Evolutionary conservation across 768 basidiomycete species (phyloP).

Genomic region (Lactarius sp.): DNA sequence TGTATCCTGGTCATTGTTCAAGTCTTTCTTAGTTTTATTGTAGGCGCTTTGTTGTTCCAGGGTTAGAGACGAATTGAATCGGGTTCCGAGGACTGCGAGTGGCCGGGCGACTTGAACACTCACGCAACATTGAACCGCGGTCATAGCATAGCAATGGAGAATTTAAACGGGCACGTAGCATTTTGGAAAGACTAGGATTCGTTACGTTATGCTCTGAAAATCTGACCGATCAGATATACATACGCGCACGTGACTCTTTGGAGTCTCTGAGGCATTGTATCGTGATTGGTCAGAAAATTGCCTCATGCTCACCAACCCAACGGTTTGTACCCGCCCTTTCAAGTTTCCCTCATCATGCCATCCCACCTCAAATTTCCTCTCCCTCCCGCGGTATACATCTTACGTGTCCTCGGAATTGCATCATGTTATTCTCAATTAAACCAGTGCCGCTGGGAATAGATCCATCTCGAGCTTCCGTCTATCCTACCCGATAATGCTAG

Average conservation of each 20-base stretch:
- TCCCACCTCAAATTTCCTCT: not conserved
- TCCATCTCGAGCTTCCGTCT: not conserved
- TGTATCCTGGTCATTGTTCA: slow-evolving; percentile 72
- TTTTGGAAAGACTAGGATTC: not conserved
- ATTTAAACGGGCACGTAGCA: slow-evolving; percentile 9
- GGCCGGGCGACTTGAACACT: not conserved
- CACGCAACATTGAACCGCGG: not conserved
- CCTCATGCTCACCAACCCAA: slow-evolving; percentile 1
- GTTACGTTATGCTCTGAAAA: no score
- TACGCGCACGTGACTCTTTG: slow-evolving; percentile 1
- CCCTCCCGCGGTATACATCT: not conserved
- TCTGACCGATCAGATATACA: no score
- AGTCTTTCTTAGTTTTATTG: slow-evolving; percentile 38
- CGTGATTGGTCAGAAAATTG: slow-evolving; percentile 21
- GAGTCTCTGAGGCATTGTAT: slow-evolving; percentile 14
- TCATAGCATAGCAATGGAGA: not conserved
- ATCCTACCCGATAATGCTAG: not conserved
- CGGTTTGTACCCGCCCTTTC: not conserved
- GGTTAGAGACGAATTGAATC: slow-evolving; percentile 26
- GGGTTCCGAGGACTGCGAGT: slow-evolving; percentile 2
- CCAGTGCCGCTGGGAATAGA: no score
- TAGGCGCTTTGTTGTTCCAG: slow-evolving; percentile 32
- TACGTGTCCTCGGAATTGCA: not conserved
- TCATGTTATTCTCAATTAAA: not conserved
- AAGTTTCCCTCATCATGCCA: not conserved